These are phyloP conservation scores for Carex arenaria DNA, from an alignment of 202 grass and related monocot species.

Conservation along the genomic window DNA sequence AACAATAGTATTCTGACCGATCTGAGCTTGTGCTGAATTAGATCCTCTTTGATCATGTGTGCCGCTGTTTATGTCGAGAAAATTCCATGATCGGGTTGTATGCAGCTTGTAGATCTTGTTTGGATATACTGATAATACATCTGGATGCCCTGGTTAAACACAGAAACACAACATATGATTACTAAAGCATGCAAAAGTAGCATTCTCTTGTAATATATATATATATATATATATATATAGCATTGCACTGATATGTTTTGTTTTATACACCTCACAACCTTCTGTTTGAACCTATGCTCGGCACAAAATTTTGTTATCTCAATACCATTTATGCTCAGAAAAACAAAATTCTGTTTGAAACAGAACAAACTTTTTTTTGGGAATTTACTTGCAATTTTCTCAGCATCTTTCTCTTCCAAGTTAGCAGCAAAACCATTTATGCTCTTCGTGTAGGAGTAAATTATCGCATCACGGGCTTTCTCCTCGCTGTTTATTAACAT, in stretches of 20 bases:
- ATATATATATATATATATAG: neutral
- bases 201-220: neutral
- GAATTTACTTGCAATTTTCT: constrained; percentile 44
- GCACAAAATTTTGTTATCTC: neutral
- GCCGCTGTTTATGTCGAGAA: constrained; percentile 48
- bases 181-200: neutral
- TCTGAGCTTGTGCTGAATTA: constrained; percentile 41
- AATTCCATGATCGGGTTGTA: constrained; percentile 79
- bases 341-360: too few relatives aligned
- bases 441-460: constrained; percentile 83
- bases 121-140: constrained; percentile 50
- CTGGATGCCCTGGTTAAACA: constrained; percentile 41
- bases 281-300: neutral
- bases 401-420: constrained; percentile 42
- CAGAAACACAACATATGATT: neutral
- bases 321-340: too few relatives aligned
- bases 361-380: neutral
- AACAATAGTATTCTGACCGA: constrained; percentile 60
- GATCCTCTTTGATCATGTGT: constrained; percentile 37
- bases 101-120: constrained; percentile 64
- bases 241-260: neutral
- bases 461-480: constrained; percentile 41
- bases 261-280: neutral
- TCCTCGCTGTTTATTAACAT: constrained; percentile 32
- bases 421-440: constrained; percentile 77